These are phyloP conservation scores for Moricandia arvensis DNA, from an alignment of 345 rosid species.

Conservation along the genomic window DNA sequence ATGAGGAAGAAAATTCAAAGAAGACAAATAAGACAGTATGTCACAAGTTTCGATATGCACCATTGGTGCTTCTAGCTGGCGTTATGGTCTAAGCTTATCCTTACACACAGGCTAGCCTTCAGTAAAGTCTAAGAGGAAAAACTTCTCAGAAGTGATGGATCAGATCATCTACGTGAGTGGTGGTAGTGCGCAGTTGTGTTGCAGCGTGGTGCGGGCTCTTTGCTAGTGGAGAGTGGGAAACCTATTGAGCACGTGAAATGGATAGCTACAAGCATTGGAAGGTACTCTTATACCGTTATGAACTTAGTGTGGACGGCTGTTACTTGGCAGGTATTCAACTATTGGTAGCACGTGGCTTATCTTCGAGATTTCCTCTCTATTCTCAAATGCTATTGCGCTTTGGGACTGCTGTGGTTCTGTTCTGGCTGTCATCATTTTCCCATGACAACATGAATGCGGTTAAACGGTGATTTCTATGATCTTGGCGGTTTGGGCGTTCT, in stretches of 20 bases:
- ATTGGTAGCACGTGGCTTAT: conserved; percentile 53
- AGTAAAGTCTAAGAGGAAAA: conserved; percentile 39
- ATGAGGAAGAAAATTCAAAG: conserved; percentile 7
- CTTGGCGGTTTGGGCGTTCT: conserved; percentile 68
- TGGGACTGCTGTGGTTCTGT: conserved; percentile 57
- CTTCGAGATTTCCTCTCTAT: conserved; percentile 57
- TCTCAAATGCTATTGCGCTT: conserved; percentile 54
- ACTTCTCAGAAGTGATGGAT: conserved; percentile 36
- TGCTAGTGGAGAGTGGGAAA: conserved; percentile 54
- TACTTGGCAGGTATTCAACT: conserved; percentile 46
- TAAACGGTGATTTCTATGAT: conserved; percentile 66
- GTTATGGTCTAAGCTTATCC: conserved; percentile 45
- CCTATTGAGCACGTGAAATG: conserved; percentile 45
- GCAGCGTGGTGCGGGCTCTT: conserved; percentile 50
- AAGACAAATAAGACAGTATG: conserved; percentile 33
- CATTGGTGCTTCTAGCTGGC: conserved; percentile 47
- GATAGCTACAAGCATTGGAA: conserved; percentile 48
- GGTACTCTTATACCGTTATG: conserved; percentile 51
- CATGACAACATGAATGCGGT: conserved; percentile 60
- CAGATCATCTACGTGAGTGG: conserved; percentile 26
- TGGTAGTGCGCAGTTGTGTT: conserved; percentile 39
- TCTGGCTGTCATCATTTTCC: conserved; percentile 56
- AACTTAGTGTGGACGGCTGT: conserved; percentile 48
- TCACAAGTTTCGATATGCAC: conserved; percentile 46
- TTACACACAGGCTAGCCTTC: conserved; percentile 50